A percentile compares a stretch with the other conserved stretches of the same genome.
phyloP scores from a whole-genome alignment of 2,329 filamentous ascomycete species.

The Aspergillus awamori region DNA sequence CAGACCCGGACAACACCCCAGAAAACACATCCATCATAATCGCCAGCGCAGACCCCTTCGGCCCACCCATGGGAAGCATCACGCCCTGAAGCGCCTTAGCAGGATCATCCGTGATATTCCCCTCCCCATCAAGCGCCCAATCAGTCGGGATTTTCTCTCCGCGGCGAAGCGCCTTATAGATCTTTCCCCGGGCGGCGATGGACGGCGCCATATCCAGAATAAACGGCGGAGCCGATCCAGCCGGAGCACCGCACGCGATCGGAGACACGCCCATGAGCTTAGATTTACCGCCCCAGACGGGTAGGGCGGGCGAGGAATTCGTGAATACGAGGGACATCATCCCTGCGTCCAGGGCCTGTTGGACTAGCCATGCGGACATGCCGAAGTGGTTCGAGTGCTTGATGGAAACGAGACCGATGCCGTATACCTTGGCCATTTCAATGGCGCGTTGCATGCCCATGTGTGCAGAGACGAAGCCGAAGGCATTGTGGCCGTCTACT shows the following conservation, averaged over 20 bases:
- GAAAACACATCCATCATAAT: slow-evolving; percentile 93
- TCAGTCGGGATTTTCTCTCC: slow-evolving; percentile 51
- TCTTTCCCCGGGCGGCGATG: slow-evolving; percentile 49
- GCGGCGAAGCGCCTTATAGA: slow-evolving; percentile 48
- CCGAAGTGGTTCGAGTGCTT: slow-evolving; percentile 82
- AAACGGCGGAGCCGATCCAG: slow-evolving; percentile 62
- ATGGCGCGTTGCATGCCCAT: slow-evolving; percentile 69
- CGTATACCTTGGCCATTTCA: slow-evolving; percentile 63
- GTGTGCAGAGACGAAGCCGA: slow-evolving; percentile 73
- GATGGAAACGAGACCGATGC: slow-evolving; percentile 75
- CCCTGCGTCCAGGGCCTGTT: slow-evolving; percentile 71
- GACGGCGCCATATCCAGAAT: slow-evolving; percentile 53
- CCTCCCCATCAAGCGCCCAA: slow-evolving; percentile 76
- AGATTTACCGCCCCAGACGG: slow-evolving; percentile 68
- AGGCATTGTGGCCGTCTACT: slow-evolving; percentile 69
- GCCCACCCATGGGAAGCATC: slow-evolving; percentile 84
- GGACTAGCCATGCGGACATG: slow-evolving; percentile 79
- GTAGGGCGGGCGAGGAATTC: slow-evolving; percentile 71
- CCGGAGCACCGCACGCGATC: slow-evolving; percentile 74
- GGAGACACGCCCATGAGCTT: slow-evolving; percentile 75
- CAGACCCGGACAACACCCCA: slow-evolving; percentile 72
- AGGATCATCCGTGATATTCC: slow-evolving; percentile 71
- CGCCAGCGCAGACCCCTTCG: slow-evolving; percentile 74
- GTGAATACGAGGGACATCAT: slow-evolving; percentile 74
- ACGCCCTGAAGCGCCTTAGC: slow-evolving; percentile 71